A percentile compares a stretch with the other conserved stretches of the same genome.
These are phyloP conservation scores for Cutaneotrichosporon mucoides DNA, from an alignment of 1,284 basidiomycete species.

Conservation along the genomic window DNA sequence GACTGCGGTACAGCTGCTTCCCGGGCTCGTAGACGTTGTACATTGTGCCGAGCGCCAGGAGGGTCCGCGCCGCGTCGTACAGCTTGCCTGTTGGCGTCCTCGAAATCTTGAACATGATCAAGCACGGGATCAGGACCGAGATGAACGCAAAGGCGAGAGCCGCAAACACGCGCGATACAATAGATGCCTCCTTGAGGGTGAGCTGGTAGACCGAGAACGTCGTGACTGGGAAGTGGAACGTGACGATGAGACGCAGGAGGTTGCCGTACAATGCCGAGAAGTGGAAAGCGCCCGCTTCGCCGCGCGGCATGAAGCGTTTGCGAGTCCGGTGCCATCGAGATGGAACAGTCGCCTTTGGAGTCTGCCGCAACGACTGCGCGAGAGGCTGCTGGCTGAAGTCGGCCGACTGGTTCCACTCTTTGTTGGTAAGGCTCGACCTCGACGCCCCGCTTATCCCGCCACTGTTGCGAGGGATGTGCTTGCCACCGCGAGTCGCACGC, in stretches of 20 bases:
- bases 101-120: constrained; percentile 69
- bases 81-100: constrained; percentile 80
- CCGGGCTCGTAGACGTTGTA: constrained; percentile 93
- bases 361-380: constrained; percentile 6
- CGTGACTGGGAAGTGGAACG: constrained; percentile 92
- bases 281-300: constrained; percentile 50
- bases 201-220: constrained; percentile 86
- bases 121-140: constrained; percentile 69
- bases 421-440: constrained; percentile 12
- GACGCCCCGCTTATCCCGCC: constrained; percentile 4
- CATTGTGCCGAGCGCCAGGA: constrained; percentile 83
- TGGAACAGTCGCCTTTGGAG: background rate
- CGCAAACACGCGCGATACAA: constrained; percentile 45
- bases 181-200: constrained; percentile 57
- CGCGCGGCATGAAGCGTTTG: constrained; percentile 46
- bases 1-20: constrained; percentile 78
- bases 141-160: constrained; percentile 62
- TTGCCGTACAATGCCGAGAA: constrained; percentile 62
- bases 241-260: constrained; percentile 76
- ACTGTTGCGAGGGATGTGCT: background rate
- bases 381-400: constrained; percentile 13
- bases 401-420: constrained; percentile 19
- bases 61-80: constrained; percentile 86
- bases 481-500: background rate
- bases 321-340: constrained; percentile 33